Evolutionary conservation across 73 alveolate species (phyloP).

Genomic region (Stentor coeruleus): DNA sequence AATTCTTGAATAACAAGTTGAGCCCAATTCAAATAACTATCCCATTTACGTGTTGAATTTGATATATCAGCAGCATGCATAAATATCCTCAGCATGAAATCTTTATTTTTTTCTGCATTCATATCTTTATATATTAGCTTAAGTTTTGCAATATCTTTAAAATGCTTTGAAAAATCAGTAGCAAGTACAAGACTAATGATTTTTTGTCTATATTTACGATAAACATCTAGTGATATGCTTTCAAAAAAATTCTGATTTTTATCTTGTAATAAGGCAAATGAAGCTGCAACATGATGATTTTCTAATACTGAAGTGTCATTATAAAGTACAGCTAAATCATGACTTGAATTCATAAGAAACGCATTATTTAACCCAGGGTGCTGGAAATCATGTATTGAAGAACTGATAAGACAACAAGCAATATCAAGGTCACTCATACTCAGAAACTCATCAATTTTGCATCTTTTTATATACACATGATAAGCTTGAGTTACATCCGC

Average conservation of each 20-base stretch:
- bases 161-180: constrained; percentile 45
- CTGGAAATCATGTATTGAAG: constrained; percentile 55
- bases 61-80: constrained; percentile 25
- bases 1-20: background rate
- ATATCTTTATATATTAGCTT: background rate
- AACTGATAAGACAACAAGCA: constrained; percentile 7
- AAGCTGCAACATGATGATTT: constrained; percentile 1
- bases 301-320: constrained; percentile 51
- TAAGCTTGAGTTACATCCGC: constrained; percentile 47
- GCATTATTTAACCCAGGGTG: constrained; percentile 68
- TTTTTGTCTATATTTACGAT: background rate
- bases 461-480: background rate
- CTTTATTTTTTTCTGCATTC: constrained; percentile 25
- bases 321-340: constrained; percentile 46
- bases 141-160: constrained; percentile 36
- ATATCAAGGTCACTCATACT: background rate
- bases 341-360: constrained; percentile 47
- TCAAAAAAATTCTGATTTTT: background rate
- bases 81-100: constrained; percentile 26
- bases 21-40: constrained; percentile 10
- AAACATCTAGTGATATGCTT: background rate
- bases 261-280: background rate
- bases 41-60: background rate
- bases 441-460: background rate
- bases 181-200: constrained; percentile 37